These are phyloP conservation scores for Linderina pennispora DNA, from an alignment of 192 early-diverging fungal genomes.

Conservation along the genomic window DNA sequence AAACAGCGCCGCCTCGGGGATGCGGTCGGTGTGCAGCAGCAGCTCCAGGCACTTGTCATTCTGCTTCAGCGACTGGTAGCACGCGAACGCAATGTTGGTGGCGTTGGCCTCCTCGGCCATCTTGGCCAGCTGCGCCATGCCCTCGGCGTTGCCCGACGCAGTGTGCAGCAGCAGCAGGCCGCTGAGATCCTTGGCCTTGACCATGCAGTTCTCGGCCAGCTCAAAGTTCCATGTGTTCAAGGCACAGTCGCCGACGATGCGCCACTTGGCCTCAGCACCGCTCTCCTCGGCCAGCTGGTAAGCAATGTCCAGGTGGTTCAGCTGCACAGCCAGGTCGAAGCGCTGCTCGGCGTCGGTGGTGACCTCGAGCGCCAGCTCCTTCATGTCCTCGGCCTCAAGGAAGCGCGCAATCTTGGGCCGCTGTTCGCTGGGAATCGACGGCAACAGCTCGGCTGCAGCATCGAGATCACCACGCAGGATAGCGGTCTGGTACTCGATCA, in stretches of 20 bases:
- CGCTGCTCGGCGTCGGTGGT: constrained; percentile 92
- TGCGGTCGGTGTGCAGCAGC: constrained; percentile 78
- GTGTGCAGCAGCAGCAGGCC: constrained; percentile 89
- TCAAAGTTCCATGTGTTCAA: constrained; percentile 85
- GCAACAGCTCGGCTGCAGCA: constrained; percentile 70
- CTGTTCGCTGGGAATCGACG: constrained; percentile 83
- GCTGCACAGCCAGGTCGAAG: constrained; percentile 91
- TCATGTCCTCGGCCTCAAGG: constrained; percentile 88
- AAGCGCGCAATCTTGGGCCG: constrained; percentile 89
- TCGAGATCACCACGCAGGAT: constrained; percentile 91
- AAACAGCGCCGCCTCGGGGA: constrained; percentile 93
- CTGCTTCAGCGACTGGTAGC: constrained; percentile 67
- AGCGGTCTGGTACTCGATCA: constrained; percentile 99
- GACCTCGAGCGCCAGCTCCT: constrained; percentile 90
- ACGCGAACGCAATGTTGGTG: constrained; percentile 90
- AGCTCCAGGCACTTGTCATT: constrained; percentile 80
- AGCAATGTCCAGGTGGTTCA: constrained; percentile 78
- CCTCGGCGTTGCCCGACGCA: constrained; percentile 74
- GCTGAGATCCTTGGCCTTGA: constrained; percentile 83
- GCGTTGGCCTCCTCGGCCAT: constrained; percentile 59
- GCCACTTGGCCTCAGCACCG: constrained; percentile 92
- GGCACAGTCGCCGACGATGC: constrained; percentile 84
- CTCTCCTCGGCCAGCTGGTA: constrained; percentile 76
- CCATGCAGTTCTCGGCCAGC: constrained; percentile 86
- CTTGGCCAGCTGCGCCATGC: constrained; percentile 68